These are phyloP conservation scores for Daldinia loculata DNA, from an alignment of 495 filamentous ascomycete genomes.

Conservation along the genomic window DNA sequence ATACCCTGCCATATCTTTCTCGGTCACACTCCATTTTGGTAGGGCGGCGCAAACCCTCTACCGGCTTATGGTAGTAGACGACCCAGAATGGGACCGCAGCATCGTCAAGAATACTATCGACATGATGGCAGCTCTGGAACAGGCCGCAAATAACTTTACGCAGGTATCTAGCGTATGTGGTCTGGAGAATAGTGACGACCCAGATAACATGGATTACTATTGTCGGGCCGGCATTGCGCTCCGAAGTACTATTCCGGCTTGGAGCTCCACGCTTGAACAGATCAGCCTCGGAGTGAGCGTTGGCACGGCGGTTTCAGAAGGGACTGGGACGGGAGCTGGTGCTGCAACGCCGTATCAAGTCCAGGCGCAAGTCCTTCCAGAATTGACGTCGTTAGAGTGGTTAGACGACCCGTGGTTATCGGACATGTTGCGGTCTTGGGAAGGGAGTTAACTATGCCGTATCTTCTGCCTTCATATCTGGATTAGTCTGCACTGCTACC, in stretches of 20 bases:
- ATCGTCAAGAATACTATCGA: constrained; percentile 29
- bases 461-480: not conserved
- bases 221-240: constrained; percentile 31
- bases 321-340: not conserved
- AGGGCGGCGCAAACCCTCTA: constrained; percentile 40
- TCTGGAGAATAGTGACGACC: constrained; percentile 29
- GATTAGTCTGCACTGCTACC: not conserved
- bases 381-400: constrained; percentile 36
- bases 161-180: constrained; percentile 33
- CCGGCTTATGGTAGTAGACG: constrained; percentile 41
- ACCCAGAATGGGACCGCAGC: constrained; percentile 35
- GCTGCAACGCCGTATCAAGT: constrained; percentile 2
- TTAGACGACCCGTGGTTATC: constrained; percentile 35
- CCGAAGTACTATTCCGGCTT: constrained; percentile 29
- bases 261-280: constrained; percentile 35
- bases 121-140: constrained; percentile 27
- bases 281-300: not conserved
- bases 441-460: not conserved
- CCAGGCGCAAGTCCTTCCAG: constrained; percentile 4
- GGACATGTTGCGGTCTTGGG: constrained; percentile 37
- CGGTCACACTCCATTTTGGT: constrained; percentile 37
- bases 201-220: constrained; percentile 36
- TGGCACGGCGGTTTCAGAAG: not conserved
- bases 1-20: constrained; percentile 34
- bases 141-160: constrained; percentile 16